Evolutionary conservation across 2,329 filamentous ascomycete genomes (phyloP), one percentile per base, ranked within the genome.

Genomic region (Mycogone perniciosa): DNA sequence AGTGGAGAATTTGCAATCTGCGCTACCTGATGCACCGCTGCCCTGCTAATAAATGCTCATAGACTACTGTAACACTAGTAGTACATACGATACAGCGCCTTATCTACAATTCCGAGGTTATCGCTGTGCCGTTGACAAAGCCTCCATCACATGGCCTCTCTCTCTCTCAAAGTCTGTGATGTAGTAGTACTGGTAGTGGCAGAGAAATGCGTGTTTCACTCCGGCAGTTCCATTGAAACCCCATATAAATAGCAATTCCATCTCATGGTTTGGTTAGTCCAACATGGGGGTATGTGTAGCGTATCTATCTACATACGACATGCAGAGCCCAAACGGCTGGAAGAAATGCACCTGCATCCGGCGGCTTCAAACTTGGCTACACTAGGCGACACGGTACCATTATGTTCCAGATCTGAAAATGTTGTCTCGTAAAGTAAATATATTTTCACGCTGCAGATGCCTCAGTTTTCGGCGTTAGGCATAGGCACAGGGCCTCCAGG

Each of bases 401-500:
- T 11, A 38, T 11, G 11, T 38, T 38, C 35, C 7, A n/a, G 10
- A n/a, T 11, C 35, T 2, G 35, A 10, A 38, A 6, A 20, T 38
- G n/a, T 2, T 38, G 20, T 20, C 20, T 20, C 20, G 20, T 20
- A 20, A 4, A n/a, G 31, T 5, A 38, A 8, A 26, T 27, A 42
- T 34, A 48, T 42, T 33, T 29, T 13, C 31, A 29, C 33, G 26
- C 47, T 34, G 46, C 31, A 30, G 46, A n/a, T 26, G 30, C 30
- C 10, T 31, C 40, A 26, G 50, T 50, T 11, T 56, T 62, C 55
- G 31, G 53, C 48, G 3, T 51, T 57, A 30, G 81, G 81, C 70
- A 85, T 81, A 4, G 80, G 71, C 10, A 88, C 71, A 4, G 85
- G 76, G 1, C 89, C 89, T 54, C 89, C 89, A 1, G 89, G 89